These are phyloP conservation scores for Russula virescens DNA, from an alignment of 768 basidiomycete genomes.

Conservation along the genomic window DNA sequence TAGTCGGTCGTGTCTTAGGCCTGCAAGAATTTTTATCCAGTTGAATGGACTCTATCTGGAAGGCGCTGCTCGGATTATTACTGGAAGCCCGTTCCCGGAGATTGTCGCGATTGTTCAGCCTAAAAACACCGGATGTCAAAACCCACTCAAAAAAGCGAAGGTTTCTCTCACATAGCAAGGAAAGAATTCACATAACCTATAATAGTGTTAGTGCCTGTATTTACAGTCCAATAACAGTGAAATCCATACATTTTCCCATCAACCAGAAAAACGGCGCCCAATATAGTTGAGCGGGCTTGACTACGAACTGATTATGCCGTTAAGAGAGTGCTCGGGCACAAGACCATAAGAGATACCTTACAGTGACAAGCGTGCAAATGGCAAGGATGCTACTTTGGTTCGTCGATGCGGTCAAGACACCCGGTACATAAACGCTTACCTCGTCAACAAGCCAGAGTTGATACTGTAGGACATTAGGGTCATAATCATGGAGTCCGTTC, in stretches of 20 bases:
- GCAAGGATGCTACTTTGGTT: slow-evolving; percentile 24
- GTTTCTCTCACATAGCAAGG: slow-evolving; percentile 40
- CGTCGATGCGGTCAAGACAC: background rate
- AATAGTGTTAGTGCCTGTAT: background rate
- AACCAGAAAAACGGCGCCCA: slow-evolving; percentile 49
- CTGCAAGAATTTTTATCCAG: background rate
- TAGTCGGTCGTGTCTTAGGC: background rate
- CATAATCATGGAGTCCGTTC: slow-evolving; percentile 29
- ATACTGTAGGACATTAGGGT: slow-evolving; percentile 28
- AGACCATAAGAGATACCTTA: slow-evolving; percentile 1
- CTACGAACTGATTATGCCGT: slow-evolving; percentile 15
- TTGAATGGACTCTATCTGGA: background rate
- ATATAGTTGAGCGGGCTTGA: slow-evolving; percentile 42
- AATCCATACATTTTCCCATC: slow-evolving; percentile 43
- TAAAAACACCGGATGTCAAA: background rate
- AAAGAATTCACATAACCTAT: slow-evolving; percentile 49
- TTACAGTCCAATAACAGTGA: background rate
- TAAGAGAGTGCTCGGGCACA: background rate
- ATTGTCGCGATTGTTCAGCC: slow-evolving; percentile 9
- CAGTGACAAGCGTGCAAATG: slow-evolving; percentile 15
- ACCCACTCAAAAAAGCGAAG: background rate
- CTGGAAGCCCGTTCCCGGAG: background rate
- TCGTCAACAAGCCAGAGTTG: slow-evolving; percentile 27
- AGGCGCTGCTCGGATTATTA: background rate
- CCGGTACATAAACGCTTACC: slow-evolving; percentile 13